These are phyloP conservation scores for Corniculantispora saksenae DNA, from an alignment of 2,329 filamentous ascomycete species.

Conservation along the genomic window DNA sequence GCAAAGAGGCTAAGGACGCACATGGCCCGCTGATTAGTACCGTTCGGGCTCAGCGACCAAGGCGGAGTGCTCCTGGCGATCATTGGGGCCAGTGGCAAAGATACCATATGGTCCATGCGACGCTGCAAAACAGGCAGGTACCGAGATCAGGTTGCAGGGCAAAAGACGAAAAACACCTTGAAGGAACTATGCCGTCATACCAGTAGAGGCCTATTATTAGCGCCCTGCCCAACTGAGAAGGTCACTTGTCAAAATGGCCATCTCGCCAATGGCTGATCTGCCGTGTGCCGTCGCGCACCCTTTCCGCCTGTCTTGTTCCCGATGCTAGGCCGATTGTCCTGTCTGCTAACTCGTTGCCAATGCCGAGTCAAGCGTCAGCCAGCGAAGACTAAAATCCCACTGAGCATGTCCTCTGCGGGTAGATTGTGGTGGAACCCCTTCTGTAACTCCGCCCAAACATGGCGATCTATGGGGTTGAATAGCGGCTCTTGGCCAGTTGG, in stretches of 20 bases:
- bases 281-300: not conserved
- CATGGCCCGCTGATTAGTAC: not conserved
- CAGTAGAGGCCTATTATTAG: not conserved
- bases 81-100: not conserved
- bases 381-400: not conserved
- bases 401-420: no score
- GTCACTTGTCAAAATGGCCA: not conserved
- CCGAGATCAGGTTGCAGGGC: not conserved
- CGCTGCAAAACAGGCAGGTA: constrained; percentile 6
- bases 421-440: not conserved
- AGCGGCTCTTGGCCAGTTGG: not conserved
- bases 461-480: not conserved
- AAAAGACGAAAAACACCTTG: not conserved
- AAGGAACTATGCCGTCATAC: not conserved
- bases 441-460: not conserved
- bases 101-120: constrained; percentile 3
- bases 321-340: not conserved
- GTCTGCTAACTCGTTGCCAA: not conserved
- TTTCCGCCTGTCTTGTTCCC: not conserved
- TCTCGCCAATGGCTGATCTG: not conserved
- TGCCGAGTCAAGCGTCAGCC: not conserved
- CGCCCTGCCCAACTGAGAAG: not conserved
- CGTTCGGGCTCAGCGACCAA: not conserved
- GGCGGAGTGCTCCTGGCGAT: constrained; percentile 6
- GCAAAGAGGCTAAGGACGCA: not conserved